These are phyloP conservation scores for Cladosporium sp. DNA, from an alignment of 2,329 filamentous ascomycete species.

Conservation along the genomic window DNA sequence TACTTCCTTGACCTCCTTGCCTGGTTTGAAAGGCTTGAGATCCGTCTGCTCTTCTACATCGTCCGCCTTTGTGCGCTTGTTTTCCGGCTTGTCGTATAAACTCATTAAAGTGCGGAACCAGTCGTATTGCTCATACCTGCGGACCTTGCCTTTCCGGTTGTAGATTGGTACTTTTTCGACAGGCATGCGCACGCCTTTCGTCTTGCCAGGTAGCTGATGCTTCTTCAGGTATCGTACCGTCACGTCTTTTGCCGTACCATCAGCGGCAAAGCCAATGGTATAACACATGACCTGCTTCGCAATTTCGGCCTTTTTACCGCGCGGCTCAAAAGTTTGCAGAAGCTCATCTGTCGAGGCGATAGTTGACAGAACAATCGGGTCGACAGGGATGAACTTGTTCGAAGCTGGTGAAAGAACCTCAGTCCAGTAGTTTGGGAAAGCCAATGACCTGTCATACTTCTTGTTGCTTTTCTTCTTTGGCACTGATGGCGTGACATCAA, in stretches of 20 bases:
- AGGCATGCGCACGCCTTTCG: slow-evolving; percentile 77
- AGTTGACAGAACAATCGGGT: slow-evolving; percentile 65
- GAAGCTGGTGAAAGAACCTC: slow-evolving; percentile 82
- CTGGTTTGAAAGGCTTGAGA: slow-evolving; percentile 66
- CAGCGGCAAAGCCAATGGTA: slow-evolving; percentile 73
- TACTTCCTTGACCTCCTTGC: slow-evolving; percentile 46
- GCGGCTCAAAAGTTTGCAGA: slow-evolving; percentile 72
- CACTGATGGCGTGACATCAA: slow-evolving; percentile 49
- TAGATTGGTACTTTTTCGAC: slow-evolving; percentile 77
- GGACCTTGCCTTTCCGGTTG: slow-evolving; percentile 71
- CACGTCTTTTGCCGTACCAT: slow-evolving; percentile 91
- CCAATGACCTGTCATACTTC: slow-evolving; percentile 70
- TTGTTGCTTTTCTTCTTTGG: slow-evolving; percentile 41
- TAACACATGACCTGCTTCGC: slow-evolving; percentile 89
- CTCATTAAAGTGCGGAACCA: slow-evolving; percentile 84
- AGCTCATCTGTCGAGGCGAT: slow-evolving; percentile 70
- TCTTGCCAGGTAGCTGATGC: slow-evolving; percentile 78
- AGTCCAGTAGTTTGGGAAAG: slow-evolving; percentile 88
- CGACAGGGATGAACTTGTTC: slow-evolving; percentile 73
- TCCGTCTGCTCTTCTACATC: slow-evolving; percentile 75
- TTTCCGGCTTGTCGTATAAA: slow-evolving; percentile 57
- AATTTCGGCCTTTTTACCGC: slow-evolving; percentile 77
- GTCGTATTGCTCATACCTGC: slow-evolving; percentile 72
- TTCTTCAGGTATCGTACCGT: slow-evolving; percentile 86
- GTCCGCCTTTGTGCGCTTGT: slow-evolving; percentile 64